phyloP scores from a whole-genome alignment of 495 filamentous ascomycete genomes.

The Trichoderma orchidacearum region DNA sequence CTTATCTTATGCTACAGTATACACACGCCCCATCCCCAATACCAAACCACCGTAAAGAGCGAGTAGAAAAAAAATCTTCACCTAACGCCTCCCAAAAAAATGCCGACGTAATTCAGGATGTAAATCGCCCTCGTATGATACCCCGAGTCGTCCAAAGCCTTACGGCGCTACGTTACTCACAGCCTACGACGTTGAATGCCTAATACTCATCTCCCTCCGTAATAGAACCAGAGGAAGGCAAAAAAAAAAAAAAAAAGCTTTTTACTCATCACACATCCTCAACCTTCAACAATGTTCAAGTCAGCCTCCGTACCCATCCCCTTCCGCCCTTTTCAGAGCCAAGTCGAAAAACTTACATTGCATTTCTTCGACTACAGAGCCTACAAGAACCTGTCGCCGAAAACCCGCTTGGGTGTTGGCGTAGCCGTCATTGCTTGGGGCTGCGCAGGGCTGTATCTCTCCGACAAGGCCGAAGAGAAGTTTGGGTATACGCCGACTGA shows the following conservation, averaged over 20 bases:
- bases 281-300: slow-evolving; percentile 1
- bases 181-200: too few species aligned
- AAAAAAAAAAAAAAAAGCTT: background rate
- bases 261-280: background rate
- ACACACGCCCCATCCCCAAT: too few species aligned
- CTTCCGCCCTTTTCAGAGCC: too few species aligned
- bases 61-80: too few species aligned
- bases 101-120: too few species aligned
- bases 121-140: too few species aligned
- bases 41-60: too few species aligned
- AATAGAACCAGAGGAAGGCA: background rate
- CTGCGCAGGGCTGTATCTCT: slow-evolving; percentile 21
- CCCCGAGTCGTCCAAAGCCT: too few species aligned
- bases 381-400: slow-evolving; percentile 24
- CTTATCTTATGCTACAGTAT: too few species aligned
- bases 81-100: too few species aligned
- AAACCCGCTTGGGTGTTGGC: slow-evolving; percentile 22
- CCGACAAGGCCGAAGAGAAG: slow-evolving; percentile 25
- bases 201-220: too few species aligned
- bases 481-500: slow-evolving; percentile 30
- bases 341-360: background rate
- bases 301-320: background rate
- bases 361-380: slow-evolving; percentile 5
- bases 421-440: slow-evolving; percentile 30
- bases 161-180: too few species aligned